phyloP scores from a whole-genome alignment of 2,329 filamentous ascomycete species.

The Curvularia sp. region DNA sequence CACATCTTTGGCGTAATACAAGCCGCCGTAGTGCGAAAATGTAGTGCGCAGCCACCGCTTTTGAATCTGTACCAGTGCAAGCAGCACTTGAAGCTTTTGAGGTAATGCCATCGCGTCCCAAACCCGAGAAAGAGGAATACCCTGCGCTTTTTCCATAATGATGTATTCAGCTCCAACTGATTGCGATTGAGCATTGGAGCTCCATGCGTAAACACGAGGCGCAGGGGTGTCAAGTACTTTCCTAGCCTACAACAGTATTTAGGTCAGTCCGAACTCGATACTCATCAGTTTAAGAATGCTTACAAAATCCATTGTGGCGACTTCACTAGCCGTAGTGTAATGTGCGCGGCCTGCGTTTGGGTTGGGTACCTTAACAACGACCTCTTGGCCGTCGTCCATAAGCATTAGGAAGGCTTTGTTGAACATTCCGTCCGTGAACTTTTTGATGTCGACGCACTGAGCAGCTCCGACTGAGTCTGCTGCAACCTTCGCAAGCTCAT shows the following conservation, averaged over 20 bases:
- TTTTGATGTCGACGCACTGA: neutral
- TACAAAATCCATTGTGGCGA: conserved; percentile 47
- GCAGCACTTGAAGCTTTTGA: neutral
- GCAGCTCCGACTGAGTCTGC: neutral
- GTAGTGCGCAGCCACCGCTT: no score
- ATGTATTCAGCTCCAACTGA: conserved; percentile 39
- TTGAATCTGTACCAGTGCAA: conserved; percentile 7
- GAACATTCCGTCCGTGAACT: conserved; percentile 50
- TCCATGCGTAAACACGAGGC: conserved; percentile 42
- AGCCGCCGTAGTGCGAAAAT: conserved; percentile 25
- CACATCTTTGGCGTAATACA: conserved; percentile 32
- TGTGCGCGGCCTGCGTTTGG: conserved; percentile 42
- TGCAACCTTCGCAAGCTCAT: neutral
- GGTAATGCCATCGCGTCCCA: no score
- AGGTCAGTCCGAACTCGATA: conserved; percentile 29
- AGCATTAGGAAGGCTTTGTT: conserved; percentile 50
- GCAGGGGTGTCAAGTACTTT: conserved; percentile 40
- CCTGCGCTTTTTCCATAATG: conserved; percentile 26
- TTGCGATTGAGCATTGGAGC: conserved; percentile 30
- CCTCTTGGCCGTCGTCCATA: conserved; percentile 34
- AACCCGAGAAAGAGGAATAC: conserved; percentile 2
- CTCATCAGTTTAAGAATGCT: conserved; percentile 34
- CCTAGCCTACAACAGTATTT: conserved; percentile 30
- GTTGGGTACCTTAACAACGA: conserved; percentile 45
- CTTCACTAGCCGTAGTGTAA: conserved; percentile 45